Conservation (phyloP, 164 flowering plant genomes). For the Magnolia changhungtana region DNA sequence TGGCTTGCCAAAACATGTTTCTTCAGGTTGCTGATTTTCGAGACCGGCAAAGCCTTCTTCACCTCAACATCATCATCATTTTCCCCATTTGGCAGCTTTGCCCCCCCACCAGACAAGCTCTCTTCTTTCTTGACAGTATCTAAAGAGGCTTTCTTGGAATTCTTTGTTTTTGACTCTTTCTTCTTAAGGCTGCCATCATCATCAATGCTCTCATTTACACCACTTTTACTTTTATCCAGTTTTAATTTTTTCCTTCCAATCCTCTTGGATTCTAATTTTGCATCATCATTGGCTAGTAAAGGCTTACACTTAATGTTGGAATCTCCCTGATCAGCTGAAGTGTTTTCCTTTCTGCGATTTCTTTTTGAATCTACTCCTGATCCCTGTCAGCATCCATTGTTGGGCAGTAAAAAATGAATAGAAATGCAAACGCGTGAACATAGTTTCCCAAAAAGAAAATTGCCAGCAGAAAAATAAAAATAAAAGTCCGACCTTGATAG, state of each 20-base stretch:
- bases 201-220: not conserved
- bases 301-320: not conserved
- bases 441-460: not conserved
- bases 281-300: not conserved
- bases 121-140: slow-evolving; percentile 8
- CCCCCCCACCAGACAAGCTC: not conserved
- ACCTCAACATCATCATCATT: not conserved
- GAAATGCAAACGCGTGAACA: not conserved
- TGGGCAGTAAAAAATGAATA: not conserved
- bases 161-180: slow-evolving; percentile 2
- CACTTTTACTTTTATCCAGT: not conserved
- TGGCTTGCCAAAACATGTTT: slow-evolving; percentile 2
- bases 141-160: not conserved
- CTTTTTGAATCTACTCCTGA: not conserved
- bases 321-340: not conserved
- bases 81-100: not conserved
- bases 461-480: not conserved
- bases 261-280: not conserved
- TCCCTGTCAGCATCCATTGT: not conserved
- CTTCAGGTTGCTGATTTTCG: slow-evolving; percentile 1
- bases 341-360: not conserved
- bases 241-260: not conserved
- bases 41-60: not conserved
- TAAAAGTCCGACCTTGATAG: not conserved
- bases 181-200: slow-evolving; percentile 1